Base-by-base conservation (phyloP, 352 stramenopile species). In the Globisporangium cystogenes region DNA sequence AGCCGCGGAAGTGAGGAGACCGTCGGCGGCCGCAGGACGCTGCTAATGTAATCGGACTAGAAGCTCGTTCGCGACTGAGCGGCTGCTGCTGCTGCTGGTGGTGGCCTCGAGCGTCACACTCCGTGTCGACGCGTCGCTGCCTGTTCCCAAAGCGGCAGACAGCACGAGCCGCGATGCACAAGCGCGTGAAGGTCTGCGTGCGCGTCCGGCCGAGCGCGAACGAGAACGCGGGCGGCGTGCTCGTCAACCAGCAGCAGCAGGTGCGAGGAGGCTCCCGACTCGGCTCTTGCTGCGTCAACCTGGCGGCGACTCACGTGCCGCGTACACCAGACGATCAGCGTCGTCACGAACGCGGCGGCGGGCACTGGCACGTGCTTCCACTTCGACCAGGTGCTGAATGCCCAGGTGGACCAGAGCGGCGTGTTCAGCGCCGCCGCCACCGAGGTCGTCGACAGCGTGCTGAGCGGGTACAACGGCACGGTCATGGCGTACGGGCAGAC, bases 401-500 rank as follows among this genome's bases (percentile, higher is more conserved):
- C 53, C n/a, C 40, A 51, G 7, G 69, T 74, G 37, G 64, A 68
- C 24, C 76, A 90, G 53, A 60, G 59, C n/a, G 70, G 72, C 20
- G 72, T 87, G 6, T 91, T 82, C 62, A 40, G 60, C 8, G 59
- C 60, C 1, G 62, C 70, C 0, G 75, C 69, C 0, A 41, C 41
- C 5, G 74, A 85, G n/a, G 74, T 87, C 7, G 75, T 86, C 20
- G 77, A 83, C 41, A 74, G 66, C 41, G 74, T 86, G 7, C 41
- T 91, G 44, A 63, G 66, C 20, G 77, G 77, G n/a, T 86, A 87
- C 66, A 91, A 91, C 53, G 76, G 77, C 51, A 87, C 77, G 26
- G 72, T 91, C 64, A 68, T 91, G 59, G 80, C 80, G 14, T 87
- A 91, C 55, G 77, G 77, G 3, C 77, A 91, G 47, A 89, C 81